Evolutionary conservation across 2,329 filamentous ascomycete genomes (phyloP), one percentile per base, ranked within the genome.

Genomic region (Trichoderma gracile): DNA sequence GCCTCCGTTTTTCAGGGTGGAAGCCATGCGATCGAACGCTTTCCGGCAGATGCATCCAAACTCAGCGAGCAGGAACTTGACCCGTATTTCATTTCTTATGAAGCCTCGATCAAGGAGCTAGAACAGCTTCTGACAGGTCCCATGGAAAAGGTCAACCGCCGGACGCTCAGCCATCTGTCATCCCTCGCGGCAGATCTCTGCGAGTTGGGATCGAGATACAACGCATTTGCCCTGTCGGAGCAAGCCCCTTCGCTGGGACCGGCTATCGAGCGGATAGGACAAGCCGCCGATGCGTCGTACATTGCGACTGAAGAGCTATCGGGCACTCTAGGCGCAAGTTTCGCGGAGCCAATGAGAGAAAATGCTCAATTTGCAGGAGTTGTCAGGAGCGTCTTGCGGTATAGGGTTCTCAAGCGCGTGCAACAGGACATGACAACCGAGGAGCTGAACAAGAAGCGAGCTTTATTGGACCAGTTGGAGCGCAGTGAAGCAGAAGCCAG

Each of bases 351-450:
- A 0, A 97, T 99, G 92, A 87, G 96, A 63, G 95, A 99, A 78
- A 96, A 93, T 72, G 93, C 95, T 14, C 95, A 99, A 73, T 99
- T 99, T 75, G 95, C 95, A 0, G 92, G 95, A 12, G 92, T 99
- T 1, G 95, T 99, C 3, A 87, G 93, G 47, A 91, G 83, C 69
- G 94, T 99, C 40, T 80, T 99, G 62, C 87, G 91, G 68, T 99
- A 97, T 75, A 84, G 95, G 17, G 89, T 98, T 3, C 80, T 97
- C 67, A 99, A 99, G 80, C 86, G 95, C 53, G 92, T 99, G 60
- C 95, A 99, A 74, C 93, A 98, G 76, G 95, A 99, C 74, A 94
- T 98, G 88, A 98, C 95, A 1, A 89, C 89, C 50, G 95, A 99
- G 65, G 93, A 99, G 71, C 82, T 99, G 12, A 85, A 89, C 63